Evolutionary conservation across 495 filamentous ascomycete genomes (phyloP).

Genomic region (Letharia lupina): DNA sequence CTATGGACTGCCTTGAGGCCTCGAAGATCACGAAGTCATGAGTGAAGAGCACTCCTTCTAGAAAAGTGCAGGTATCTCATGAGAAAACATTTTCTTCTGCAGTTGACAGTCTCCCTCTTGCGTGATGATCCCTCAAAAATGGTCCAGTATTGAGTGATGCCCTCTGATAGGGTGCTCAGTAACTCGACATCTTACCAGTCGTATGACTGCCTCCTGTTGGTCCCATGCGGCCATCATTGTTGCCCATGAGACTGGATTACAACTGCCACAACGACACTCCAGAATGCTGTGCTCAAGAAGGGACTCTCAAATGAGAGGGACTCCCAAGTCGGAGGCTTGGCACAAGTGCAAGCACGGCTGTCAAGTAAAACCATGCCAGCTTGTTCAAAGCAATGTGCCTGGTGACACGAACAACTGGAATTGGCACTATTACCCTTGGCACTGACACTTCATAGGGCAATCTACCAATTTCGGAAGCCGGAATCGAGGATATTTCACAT

Average conservation of each 20-base stretch:
- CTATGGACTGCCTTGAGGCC: neutral
- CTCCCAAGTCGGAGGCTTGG: neutral
- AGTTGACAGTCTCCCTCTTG: neutral
- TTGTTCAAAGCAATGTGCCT: neutral
- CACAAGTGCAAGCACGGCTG: neutral
- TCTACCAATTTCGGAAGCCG: neutral
- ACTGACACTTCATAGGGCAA: neutral
- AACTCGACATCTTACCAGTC: neutral
- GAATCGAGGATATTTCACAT: neutral
- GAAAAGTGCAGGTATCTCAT: neutral
- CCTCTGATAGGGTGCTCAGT: neutral
- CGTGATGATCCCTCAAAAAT: neutral
- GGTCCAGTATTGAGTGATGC: neutral
- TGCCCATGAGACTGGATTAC: neutral
- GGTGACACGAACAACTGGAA: neutral
- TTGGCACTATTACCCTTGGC: neutral
- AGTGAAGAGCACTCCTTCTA: slow-evolving; percentile 3
- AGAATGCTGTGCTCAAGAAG: neutral
- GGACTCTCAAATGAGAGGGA: neutral
- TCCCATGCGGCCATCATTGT: neutral
- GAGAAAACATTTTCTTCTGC: neutral
- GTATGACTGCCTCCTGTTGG: neutral
- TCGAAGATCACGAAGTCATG: slow-evolving; percentile 4
- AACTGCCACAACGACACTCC: neutral
- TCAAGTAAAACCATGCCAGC: neutral